Conservation (phyloP, 2,329 filamentous ascomycete genomes). For the Grosmannia clavigera region DNA sequence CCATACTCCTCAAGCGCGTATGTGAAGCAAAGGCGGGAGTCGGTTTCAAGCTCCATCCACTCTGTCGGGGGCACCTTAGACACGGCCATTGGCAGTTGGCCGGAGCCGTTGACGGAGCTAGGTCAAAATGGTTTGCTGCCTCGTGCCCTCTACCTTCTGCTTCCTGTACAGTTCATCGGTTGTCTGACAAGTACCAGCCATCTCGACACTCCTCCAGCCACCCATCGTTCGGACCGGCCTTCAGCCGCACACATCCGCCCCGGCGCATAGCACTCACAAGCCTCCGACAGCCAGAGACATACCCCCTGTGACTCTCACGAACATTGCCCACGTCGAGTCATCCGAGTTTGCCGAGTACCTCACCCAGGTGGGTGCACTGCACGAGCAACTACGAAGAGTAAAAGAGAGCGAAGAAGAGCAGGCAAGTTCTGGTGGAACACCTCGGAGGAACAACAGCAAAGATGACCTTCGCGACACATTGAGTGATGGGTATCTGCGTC, state of each 20-base stretch:
- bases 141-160: not conserved
- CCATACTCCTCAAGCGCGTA: not conserved
- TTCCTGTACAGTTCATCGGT: not conserved
- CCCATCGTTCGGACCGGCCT: slow-evolving; percentile 83
- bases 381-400: slow-evolving; percentile 76
- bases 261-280: slow-evolving; percentile 60
- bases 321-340: slow-evolving; percentile 68
- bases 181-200: slow-evolving; percentile 42
- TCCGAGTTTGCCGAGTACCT: slow-evolving; percentile 77
- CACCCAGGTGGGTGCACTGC: slow-evolving; percentile 71
- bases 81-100: slow-evolving; percentile 45
- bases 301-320: slow-evolving; percentile 81
- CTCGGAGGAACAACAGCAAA: slow-evolving; percentile 25
- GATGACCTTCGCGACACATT: slow-evolving; percentile 28
- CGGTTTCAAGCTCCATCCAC: slow-evolving; percentile 75
- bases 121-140: slow-evolving; percentile 60
- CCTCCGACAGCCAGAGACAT: slow-evolving; percentile 82
- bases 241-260: slow-evolving; percentile 61
- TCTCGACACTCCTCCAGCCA: slow-evolving; percentile 84
- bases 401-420: slow-evolving; percentile 62
- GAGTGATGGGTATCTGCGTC: slow-evolving; percentile 35
- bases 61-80: slow-evolving; percentile 81
- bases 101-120: slow-evolving; percentile 51
- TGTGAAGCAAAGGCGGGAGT: slow-evolving; percentile 52
- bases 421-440: slow-evolving; percentile 23